phyloP scores from a whole-genome alignment of 148 eudicot species.

The Dysphania ambrosioides region DNA sequence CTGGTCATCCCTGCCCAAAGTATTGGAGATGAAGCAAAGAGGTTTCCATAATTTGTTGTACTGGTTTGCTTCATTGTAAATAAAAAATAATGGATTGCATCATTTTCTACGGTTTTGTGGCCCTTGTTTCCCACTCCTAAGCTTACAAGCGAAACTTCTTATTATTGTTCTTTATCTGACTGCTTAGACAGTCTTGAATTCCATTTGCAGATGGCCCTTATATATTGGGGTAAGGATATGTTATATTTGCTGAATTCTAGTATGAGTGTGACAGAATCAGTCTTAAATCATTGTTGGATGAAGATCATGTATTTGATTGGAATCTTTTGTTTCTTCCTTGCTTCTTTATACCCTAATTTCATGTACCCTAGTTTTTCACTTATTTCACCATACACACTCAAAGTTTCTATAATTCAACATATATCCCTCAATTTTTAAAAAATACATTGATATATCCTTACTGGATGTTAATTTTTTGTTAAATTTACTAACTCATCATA shows the following conservation, averaged over 20 bases:
- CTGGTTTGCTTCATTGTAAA: neutral
- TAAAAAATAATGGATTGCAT: neutral
- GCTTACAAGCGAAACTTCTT: neutral
- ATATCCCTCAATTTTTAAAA: too few species aligned
- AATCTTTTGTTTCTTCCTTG: neutral
- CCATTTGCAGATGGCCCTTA: neutral
- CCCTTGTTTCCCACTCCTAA: neutral
- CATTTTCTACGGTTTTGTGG: neutral
- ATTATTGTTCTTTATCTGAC: neutral
- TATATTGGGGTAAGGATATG: neutral
- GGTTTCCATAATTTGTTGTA: neutral
- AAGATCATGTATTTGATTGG: neutral
- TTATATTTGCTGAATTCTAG: neutral
- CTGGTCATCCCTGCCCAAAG: neutral
- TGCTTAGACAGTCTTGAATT: neutral
- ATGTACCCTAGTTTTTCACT: too few species aligned
- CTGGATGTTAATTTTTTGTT: too few species aligned
- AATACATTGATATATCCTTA: too few species aligned
- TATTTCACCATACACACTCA: too few species aligned
- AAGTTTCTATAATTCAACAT: too few species aligned
- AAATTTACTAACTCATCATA: too few species aligned
- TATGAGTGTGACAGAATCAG: neutral
- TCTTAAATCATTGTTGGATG: slow-evolving; percentile 1
- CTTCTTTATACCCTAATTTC: too few species aligned
- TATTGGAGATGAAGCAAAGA: neutral